These are phyloP conservation scores for Eleusine indica DNA, from an alignment of 176 grass and related monocot species.

Conservation along the genomic window DNA sequence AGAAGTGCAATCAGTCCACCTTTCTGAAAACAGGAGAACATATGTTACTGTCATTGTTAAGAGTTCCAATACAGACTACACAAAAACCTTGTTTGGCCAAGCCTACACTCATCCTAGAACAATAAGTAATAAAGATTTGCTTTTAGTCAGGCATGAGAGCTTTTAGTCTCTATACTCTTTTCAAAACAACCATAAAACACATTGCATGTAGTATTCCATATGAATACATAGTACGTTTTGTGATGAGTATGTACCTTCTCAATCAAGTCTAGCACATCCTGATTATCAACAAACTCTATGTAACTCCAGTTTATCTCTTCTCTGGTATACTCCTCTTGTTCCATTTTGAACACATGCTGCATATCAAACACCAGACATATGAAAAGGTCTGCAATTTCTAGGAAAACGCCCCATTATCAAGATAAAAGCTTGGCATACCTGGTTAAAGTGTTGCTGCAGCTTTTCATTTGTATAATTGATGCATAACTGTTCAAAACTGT, in stretches of 20 bases:
- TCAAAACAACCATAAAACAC: conserved; percentile 14
- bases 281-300: conserved; percentile 99
- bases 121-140: background rate
- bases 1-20: conserved; percentile 96
- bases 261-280: conserved; percentile 97
- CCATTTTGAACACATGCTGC: conserved; percentile 99
- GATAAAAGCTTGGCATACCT: conserved; percentile 56
- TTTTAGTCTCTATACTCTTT: conserved; percentile 36
- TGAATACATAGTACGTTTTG: conserved; percentile 13
- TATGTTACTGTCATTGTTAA: conserved; percentile 31
- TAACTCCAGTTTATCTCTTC: conserved; percentile 99
- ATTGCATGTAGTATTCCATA: conserved; percentile 6
- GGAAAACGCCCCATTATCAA: conserved; percentile 4
- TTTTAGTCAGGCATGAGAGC: conserved; percentile 11
- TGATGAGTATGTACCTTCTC: conserved; percentile 74
- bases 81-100: conserved; percentile 10
- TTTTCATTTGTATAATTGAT: conserved; percentile 99
- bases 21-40: conserved; percentile 81
- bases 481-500: conserved; percentile 94
- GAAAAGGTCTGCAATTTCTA: conserved; percentile 34
- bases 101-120: conserved; percentile 30
- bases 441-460: conserved; percentile 99
- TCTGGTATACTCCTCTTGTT: conserved; percentile 97
- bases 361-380: conserved; percentile 42
- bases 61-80: conserved; percentile 9